These are phyloP conservation scores for Pelargonium nanum DNA, from an alignment of 345 rosid genomes.

Conservation along the genomic window DNA sequence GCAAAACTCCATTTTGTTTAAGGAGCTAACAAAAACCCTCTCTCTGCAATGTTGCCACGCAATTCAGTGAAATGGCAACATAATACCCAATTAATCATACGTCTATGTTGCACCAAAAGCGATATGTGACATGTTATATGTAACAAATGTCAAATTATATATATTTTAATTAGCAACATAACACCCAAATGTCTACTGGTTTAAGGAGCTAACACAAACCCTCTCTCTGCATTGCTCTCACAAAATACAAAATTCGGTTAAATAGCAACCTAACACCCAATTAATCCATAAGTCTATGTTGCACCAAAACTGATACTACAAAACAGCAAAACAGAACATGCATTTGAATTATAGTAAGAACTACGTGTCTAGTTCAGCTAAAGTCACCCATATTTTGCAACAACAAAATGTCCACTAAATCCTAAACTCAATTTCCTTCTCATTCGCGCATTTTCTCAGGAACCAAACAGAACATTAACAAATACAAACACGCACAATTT, in stretches of 20 bases:
- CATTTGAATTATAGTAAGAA: background rate
- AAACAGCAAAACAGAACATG: background rate
- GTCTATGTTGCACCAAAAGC: no score
- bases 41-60: no score
- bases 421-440: background rate
- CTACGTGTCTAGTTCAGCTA: background rate
- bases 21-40: background rate
- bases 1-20: constrained; percentile 44
- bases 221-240: background rate
- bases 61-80: no score
- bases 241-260: background rate
- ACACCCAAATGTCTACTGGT: no score
- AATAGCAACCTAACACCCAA: no score
- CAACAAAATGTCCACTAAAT: background rate
- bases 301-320: background rate
- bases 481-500: background rate
- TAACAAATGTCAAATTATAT: no score
- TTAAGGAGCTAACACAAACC: background rate
- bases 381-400: background rate
- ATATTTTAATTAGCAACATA: no score
- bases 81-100: no score
- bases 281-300: no score
- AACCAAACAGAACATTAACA: background rate
- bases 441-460: background rate
- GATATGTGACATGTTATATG: no score